Conservation (phyloP, 345 rosid species). For the Moricandia moricandioides region DNA sequence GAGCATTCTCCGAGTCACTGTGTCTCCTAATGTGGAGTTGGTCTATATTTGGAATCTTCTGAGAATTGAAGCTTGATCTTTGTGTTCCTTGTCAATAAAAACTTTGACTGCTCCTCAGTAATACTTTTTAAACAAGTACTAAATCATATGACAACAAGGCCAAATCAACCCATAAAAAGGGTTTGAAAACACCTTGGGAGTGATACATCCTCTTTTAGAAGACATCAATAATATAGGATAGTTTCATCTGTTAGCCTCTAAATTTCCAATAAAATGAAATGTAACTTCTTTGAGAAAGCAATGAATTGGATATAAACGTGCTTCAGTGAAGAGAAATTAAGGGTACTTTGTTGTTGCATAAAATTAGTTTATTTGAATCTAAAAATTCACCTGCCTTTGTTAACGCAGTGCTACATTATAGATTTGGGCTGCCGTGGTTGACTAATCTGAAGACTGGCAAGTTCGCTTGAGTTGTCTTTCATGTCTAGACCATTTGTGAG, state of each 20-base stretch:
- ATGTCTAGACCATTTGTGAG: slow-evolving; percentile 1
- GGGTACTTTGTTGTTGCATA: background rate
- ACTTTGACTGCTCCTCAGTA: background rate
- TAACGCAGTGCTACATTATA: slow-evolving; percentile 53
- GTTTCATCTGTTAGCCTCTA: background rate
- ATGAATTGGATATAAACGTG: background rate
- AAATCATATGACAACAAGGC: background rate
- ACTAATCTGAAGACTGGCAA: slow-evolving; percentile 61
- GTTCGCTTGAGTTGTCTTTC: background rate
- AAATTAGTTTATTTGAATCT: slow-evolving; percentile 17
- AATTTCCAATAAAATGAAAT: too few species aligned
- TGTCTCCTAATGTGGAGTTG: background rate
- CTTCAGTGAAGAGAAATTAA: background rate
- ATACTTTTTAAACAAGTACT: background rate
- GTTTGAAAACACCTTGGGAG: background rate
- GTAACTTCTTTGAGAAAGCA: background rate
- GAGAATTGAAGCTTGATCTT: background rate
- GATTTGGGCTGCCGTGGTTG: slow-evolving; percentile 49
- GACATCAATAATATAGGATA: background rate
- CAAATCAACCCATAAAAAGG: background rate
- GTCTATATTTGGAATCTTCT: background rate
- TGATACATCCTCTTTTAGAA: background rate
- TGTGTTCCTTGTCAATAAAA: background rate
- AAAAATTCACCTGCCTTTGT: slow-evolving; percentile 31
- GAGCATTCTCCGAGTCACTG: background rate